Conservation (phyloP, 1,284 basidiomycete species). For the Cerrena zonata region DNA sequence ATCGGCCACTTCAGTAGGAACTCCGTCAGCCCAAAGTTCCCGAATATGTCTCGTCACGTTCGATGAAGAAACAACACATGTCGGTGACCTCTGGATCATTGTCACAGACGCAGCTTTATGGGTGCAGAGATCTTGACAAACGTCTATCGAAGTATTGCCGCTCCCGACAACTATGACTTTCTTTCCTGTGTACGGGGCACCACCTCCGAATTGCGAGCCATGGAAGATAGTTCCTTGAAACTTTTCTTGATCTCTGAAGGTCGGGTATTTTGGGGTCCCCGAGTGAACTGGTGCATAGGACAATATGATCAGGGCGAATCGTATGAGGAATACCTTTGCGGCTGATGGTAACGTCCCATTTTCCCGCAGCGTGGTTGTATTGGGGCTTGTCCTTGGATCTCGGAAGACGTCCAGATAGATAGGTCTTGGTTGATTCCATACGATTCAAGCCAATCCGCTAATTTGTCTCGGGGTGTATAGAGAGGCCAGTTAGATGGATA, state of each 20-base stretch:
- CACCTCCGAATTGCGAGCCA: constrained; percentile 35
- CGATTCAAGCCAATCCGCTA: constrained; percentile 61
- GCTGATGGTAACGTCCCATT: constrained; percentile 48
- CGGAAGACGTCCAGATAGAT: constrained; percentile 57
- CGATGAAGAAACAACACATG: constrained; percentile 23
- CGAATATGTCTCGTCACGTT: constrained; percentile 22
- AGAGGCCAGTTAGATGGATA: constrained; percentile 28
- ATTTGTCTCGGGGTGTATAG: constrained; percentile 28
- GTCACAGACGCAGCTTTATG: constrained; percentile 30
- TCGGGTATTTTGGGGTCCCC: constrained; percentile 41
- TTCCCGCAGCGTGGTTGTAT: constrained; percentile 34
- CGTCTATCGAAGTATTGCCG: constrained; percentile 42
- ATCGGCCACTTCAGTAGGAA: constrained; percentile 40
- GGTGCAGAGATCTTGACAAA: constrained; percentile 39
- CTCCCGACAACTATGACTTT: constrained; percentile 48
- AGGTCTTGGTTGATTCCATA: constrained; percentile 60
- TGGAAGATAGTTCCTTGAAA: constrained; percentile 41
- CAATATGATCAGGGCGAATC: constrained; percentile 48
- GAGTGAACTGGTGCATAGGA: constrained; percentile 56
- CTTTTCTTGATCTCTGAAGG: constrained; percentile 31
- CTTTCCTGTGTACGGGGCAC: constrained; percentile 37
- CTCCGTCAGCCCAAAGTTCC: constrained; percentile 31
- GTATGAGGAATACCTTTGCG: constrained; percentile 34
- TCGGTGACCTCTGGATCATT: constrained; percentile 29
- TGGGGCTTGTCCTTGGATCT: constrained; percentile 29